A percentile compares a stretch with the other conserved stretches of the same genome.
Evolutionary conservation across 345 rosid species (phyloP).

Genomic region (Geranium brycei): DNA sequence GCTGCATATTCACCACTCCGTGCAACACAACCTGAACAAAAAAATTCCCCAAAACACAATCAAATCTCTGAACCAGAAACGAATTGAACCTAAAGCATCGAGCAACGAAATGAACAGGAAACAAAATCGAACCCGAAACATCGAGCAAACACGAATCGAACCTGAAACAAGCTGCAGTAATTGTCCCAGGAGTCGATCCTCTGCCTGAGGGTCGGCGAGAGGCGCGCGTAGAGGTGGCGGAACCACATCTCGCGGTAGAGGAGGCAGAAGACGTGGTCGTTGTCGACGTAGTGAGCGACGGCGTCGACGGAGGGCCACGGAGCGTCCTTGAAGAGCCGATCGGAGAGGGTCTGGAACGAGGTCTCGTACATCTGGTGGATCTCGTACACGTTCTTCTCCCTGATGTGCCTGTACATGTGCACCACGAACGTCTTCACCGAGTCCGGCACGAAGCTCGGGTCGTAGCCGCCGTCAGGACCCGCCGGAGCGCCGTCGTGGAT

Average conservation of each 20-base stretch:
- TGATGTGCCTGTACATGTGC: constrained; percentile 89
- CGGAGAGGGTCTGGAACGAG: constrained; percentile 81
- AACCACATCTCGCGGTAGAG: constrained; percentile 99
- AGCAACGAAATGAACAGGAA: no score
- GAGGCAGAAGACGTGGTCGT: constrained; percentile 88
- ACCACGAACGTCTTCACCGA: constrained; percentile 82
- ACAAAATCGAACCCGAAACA: no score
- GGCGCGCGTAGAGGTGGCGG: constrained; percentile 83
- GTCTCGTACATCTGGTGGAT: constrained; percentile 98
- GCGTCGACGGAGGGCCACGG: constrained; percentile 98
- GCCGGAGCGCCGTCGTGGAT: constrained; percentile 15
- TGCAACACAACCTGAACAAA: constrained; percentile 66
- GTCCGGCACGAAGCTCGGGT: constrained; percentile 87
- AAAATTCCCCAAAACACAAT: no score
- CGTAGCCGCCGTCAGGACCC: constrained; percentile 31
- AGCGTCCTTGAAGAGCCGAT: constrained; percentile 79
- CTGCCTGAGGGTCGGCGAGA: constrained; percentile 79
- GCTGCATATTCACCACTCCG: constrained; percentile 87
- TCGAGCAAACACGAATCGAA: neutral
- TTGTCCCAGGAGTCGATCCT: constrained; percentile 97
- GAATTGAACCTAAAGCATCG: no score
- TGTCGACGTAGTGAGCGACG: constrained; percentile 68
- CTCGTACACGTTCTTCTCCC: constrained; percentile 98
- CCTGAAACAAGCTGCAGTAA: constrained; percentile 84
- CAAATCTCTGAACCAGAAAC: no score